A percentile compares a stretch with the other conserved stretches of the same genome.
phyloP scores from a whole-genome alignment of 768 basidiomycete species.

The Podaxis sp. region DNA sequence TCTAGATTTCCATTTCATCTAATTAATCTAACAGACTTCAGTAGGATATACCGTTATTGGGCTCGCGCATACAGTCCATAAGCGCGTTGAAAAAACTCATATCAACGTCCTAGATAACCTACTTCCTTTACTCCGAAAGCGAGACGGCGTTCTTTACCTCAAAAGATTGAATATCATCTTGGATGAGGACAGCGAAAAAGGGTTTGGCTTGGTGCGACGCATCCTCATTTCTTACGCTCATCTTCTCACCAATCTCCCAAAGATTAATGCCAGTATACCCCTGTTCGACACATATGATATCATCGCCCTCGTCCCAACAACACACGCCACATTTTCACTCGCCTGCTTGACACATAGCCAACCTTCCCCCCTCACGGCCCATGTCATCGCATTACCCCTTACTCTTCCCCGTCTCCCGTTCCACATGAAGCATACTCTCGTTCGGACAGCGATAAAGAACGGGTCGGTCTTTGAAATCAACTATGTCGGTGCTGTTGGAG shows the following conservation, averaged over 20 bases:
- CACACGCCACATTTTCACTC: slow-evolving; percentile 63
- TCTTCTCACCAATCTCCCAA: neutral
- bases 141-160: slow-evolving; percentile 59
- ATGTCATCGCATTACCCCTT: slow-evolving; percentile 77
- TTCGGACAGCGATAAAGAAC: slow-evolving; percentile 76
- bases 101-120: slow-evolving; percentile 58
- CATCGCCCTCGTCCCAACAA: slow-evolving; percentile 72
- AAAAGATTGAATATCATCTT: slow-evolving; percentile 78
- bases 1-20: neutral
- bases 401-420: slow-evolving; percentile 76
- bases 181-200: slow-evolving; percentile 83
- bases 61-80: slow-evolving; percentile 67
- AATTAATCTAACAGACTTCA: slow-evolving; percentile 26
- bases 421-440: slow-evolving; percentile 77
- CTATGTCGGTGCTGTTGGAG: slow-evolving; percentile 71
- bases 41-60: slow-evolving; percentile 87
- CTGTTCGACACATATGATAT: slow-evolving; percentile 70
- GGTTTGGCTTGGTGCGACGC: slow-evolving; percentile 66
- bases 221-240: neutral
- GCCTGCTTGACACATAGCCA: slow-evolving; percentile 78
- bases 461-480: slow-evolving; percentile 81
- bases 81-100: slow-evolving; percentile 71
- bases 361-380: slow-evolving; percentile 73
- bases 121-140: slow-evolving; percentile 52
- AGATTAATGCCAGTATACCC: slow-evolving; percentile 70